These are phyloP conservation scores for Rhazya stricta DNA, from an alignment of 257 asterid genomes.

Conservation along the genomic window DNA sequence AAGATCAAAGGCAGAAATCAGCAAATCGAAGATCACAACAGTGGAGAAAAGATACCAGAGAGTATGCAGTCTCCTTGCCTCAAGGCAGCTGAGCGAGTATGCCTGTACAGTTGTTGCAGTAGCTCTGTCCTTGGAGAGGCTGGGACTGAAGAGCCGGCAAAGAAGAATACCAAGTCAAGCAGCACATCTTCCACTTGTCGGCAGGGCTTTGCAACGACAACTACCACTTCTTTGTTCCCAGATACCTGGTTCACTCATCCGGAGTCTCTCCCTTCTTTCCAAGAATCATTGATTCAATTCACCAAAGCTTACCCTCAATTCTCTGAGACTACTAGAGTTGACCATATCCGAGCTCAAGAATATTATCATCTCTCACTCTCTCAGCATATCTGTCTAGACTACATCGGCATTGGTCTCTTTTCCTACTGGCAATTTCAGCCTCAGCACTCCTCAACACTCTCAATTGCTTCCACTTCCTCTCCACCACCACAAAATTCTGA, in stretches of 20 bases:
- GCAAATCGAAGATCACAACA: background rate
- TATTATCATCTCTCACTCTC: slow-evolving; percentile 56
- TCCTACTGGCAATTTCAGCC: slow-evolving; percentile 57
- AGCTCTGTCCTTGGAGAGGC: slow-evolving; percentile 28
- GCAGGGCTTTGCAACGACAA: slow-evolving; percentile 45
- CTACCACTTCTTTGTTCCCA: slow-evolving; percentile 58
- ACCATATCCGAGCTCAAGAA: slow-evolving; percentile 65
- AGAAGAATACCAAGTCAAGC: slow-evolving; percentile 22
- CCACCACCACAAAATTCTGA: slow-evolving; percentile 23
- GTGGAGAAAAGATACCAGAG: slow-evolving; percentile 5
- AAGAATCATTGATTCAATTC: slow-evolving; percentile 61
- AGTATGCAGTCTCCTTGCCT: slow-evolving; percentile 42
- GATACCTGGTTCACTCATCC: slow-evolving; percentile 61
- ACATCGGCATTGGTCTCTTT: slow-evolving; percentile 83
- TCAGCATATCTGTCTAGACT: slow-evolving; percentile 70
- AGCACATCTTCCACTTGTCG: slow-evolving; percentile 59
- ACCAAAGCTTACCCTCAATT: slow-evolving; percentile 59
- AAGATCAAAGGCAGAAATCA: slow-evolving; percentile 6
- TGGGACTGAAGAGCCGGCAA: slow-evolving; percentile 18
- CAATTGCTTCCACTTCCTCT: slow-evolving; percentile 28
- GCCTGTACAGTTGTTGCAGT: slow-evolving; percentile 55
- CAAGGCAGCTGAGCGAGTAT: slow-evolving; percentile 40
- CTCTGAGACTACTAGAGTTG: slow-evolving; percentile 52
- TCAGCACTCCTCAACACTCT: slow-evolving; percentile 16
- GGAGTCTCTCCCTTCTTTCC: slow-evolving; percentile 68